These are phyloP conservation scores for Amoebophrya sp. DNA, from an alignment of 169 alveolate species.

Conservation along the genomic window DNA sequence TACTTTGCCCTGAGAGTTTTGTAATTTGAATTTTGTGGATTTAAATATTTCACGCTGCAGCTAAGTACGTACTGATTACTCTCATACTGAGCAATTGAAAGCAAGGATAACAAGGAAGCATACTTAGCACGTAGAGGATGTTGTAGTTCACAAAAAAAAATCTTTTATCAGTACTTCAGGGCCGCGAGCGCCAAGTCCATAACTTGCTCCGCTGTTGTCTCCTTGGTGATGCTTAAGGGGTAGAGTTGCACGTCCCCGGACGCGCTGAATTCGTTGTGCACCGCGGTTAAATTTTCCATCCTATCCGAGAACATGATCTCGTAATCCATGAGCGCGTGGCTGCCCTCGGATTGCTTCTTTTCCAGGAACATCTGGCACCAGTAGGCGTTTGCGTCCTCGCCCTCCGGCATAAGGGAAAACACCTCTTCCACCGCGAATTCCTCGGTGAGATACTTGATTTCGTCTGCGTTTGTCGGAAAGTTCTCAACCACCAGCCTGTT, in stretches of 20 bases:
- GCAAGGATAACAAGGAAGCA: too few species aligned
- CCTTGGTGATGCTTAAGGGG: background rate
- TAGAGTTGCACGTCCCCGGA: background rate
- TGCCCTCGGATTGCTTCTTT: background rate
- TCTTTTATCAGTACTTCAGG: background rate
- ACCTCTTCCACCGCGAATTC: background rate
- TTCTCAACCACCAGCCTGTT: background rate
- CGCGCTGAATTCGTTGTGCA: background rate
- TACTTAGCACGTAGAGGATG: too few species aligned
- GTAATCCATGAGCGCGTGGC: background rate
- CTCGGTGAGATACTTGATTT: background rate
- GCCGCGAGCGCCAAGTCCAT: background rate
- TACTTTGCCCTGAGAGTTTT: background rate
- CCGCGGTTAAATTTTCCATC: background rate
- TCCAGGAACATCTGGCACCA: background rate
- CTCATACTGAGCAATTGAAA: too few species aligned
- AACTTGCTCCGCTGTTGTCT: background rate
- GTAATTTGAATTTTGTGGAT: too few species aligned
- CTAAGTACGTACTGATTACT: too few species aligned
- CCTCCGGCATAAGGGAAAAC: background rate
- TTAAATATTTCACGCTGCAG: too few species aligned
- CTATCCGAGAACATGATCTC: background rate
- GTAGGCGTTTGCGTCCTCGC: background rate
- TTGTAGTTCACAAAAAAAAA: too few species aligned
- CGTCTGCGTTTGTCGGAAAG: background rate